A percentile compares a stretch with the other conserved stretches of the same genome.
Evolutionary conservation across 2,329 filamentous ascomycete genomes (phyloP).

Genomic region (Ophiostoma australiae): DNA sequence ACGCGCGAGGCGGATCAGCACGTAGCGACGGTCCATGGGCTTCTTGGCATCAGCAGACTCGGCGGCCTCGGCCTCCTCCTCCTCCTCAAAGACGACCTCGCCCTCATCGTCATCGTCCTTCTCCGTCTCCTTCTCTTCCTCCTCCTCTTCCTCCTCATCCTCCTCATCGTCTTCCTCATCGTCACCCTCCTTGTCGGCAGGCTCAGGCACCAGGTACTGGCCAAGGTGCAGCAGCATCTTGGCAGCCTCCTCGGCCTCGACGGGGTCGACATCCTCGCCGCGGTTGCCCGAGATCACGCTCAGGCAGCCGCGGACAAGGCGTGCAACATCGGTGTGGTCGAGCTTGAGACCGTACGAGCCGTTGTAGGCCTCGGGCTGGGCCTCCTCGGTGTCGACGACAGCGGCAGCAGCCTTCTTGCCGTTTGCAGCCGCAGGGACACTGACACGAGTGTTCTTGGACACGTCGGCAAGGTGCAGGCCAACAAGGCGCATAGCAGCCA

Average conservation of each 20-base stretch:
- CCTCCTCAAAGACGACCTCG: constrained; percentile 36
- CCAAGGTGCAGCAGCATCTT: constrained; percentile 81
- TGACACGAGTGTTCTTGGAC: constrained; percentile 51
- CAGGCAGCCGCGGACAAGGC: constrained; percentile 48
- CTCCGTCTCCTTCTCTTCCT: constrained; percentile 39
- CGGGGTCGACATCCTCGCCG: constrained; percentile 57
- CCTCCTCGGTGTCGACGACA: neutral
- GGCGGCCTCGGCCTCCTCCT: neutral
- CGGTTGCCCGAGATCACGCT: constrained; percentile 53
- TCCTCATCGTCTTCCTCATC: constrained; percentile 39
- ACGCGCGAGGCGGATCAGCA: constrained; percentile 72
- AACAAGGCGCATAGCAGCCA: constrained; percentile 68
- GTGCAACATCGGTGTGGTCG: constrained; percentile 58
- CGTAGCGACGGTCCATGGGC: constrained; percentile 43
- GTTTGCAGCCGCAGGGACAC: neutral
- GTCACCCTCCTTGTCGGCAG: constrained; percentile 39
- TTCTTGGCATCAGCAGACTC: neutral
- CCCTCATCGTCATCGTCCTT: constrained; percentile 40
- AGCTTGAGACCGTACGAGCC: constrained; percentile 69
- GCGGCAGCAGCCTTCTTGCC: neutral
- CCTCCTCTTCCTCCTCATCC: constrained; percentile 39
- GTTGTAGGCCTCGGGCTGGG: neutral
- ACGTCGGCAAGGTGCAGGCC: constrained; percentile 77
- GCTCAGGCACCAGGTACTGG: constrained; percentile 42
- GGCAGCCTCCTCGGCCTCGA: constrained; percentile 70